A percentile compares a stretch with the other conserved stretches of the same genome.
phyloP scores from a whole-genome alignment of 768 basidiomycete genomes.

The Candolleomyces aberdarensis region DNA sequence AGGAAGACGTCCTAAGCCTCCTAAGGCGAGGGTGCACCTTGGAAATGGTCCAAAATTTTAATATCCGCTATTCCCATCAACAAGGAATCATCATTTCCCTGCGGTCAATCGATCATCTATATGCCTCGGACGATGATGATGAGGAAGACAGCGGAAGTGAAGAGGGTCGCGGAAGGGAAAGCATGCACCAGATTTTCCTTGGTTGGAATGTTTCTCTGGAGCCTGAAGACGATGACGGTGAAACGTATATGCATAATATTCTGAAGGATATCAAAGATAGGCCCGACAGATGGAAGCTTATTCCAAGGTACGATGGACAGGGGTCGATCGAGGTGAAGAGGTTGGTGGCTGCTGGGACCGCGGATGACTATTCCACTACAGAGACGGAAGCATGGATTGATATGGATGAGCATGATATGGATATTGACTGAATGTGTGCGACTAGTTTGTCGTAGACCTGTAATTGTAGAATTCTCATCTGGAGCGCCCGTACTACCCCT shows the following conservation, averaged over 20 bases:
- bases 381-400: constrained; percentile 23
- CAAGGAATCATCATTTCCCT: constrained; percentile 50
- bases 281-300: constrained; percentile 32
- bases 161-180: constrained; percentile 19
- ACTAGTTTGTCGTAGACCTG: too few relatives aligned
- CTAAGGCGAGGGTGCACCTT: constrained; percentile 58
- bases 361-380: constrained; percentile 33
- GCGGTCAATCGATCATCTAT: constrained; percentile 31
- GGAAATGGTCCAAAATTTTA: constrained; percentile 54
- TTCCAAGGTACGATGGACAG: constrained; percentile 17
- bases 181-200: constrained; percentile 49
- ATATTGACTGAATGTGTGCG: neutral
- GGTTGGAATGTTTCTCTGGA: constrained; percentile 68
- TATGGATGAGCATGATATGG: constrained; percentile 3
- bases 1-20: constrained; percentile 26
- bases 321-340: constrained; percentile 30
- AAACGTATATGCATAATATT: constrained; percentile 39
- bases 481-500: too few relatives aligned
- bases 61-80: constrained; percentile 53
- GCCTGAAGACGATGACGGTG: constrained; percentile 41
- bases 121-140: constrained; percentile 17
- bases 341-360: constrained; percentile 26
- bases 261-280: constrained; percentile 29
- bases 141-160: constrained; percentile 15
- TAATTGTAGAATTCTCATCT: too few relatives aligned